A percentile compares a stretch with the other conserved stretches of the same genome.
These are phyloP conservation scores for Telopea speciosissima DNA, from an alignment of 177 flowering plant species.

Conservation along the genomic window DNA sequence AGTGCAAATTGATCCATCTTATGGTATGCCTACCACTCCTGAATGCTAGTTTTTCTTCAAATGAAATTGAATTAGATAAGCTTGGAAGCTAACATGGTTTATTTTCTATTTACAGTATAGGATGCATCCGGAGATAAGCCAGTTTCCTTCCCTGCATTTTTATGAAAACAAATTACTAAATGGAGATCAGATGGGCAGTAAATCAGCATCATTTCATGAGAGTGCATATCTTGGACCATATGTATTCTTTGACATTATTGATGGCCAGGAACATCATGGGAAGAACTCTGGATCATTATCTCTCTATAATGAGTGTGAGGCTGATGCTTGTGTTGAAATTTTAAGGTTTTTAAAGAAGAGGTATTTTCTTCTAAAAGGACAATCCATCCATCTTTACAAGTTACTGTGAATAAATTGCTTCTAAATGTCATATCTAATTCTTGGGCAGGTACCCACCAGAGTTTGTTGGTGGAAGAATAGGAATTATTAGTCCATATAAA, in stretches of 20 bases:
- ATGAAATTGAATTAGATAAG: not conserved
- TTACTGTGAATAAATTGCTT: not conserved
- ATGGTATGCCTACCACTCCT: not conserved
- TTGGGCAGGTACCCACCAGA: conserved; percentile 63
- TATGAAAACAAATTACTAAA: conserved; percentile 76
- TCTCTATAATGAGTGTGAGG: conserved; percentile 79
- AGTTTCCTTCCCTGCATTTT: conserved; percentile 86
- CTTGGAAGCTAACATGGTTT: not conserved
- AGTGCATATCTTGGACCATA: conserved; percentile 70
- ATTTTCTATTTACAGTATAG: conserved; percentile 57
- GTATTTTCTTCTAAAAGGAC: conserved; percentile 25
- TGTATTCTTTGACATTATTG: conserved; percentile 76
- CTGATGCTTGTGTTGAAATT: conserved; percentile 78
- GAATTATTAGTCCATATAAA: conserved; percentile 86
- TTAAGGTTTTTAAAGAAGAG: conserved; percentile 60
- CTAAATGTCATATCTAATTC: conserved; percentile 2
- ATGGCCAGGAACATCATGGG: conserved; percentile 73
- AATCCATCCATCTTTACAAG: not conserved
- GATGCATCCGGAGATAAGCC: conserved; percentile 98
- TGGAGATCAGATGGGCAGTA: conserved; percentile 53
- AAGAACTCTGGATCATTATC: conserved; percentile 61
- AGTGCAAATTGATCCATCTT: too few relatives aligned
- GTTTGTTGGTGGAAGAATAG: conserved; percentile 70
- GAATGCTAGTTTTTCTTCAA: not conserved
- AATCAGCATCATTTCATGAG: conserved; percentile 66